Base-by-base conservation (phyloP, 495 filamentous ascomycete species). In the Xylaria cubensis region DNA sequence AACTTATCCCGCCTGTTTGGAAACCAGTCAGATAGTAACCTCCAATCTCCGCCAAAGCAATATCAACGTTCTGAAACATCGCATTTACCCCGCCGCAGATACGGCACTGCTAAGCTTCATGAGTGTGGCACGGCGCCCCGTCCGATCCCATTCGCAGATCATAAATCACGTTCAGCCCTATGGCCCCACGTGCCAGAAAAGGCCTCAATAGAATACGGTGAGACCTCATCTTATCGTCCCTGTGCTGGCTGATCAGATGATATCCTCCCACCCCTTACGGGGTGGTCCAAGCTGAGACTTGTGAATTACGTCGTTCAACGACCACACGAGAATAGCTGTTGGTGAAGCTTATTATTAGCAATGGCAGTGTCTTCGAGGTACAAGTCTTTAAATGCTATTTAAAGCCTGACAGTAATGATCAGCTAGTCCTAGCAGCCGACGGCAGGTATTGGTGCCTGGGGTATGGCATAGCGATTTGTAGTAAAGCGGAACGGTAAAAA, bases 301-400 rank as follows among this genome's bases (percentile, higher is more conserved):
- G 26, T 13, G 15, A 61, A 19, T 24, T 17, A 2, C n/a, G 61
- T 64, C 13, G 61, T 42, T 42, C 21, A 44, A 44, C 39, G 6
- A 44, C 39, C 9, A 13, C 39, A 29, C 39, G 21, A 26, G 5
- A 29, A 6, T n/a, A 13, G 34, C 13, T 12, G 17, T 46, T 13
- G 5, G 7, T 64, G 61, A 44, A 42, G 21, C 58, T 64, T 64
- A 64, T 64, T 64, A 42, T 41, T 64, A 64, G 61, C 13, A 64
- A 64, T 46, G 61, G 61, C 61, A 29, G 61, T 64, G 61, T 64
- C 13, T 21, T 42, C 21, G n/a, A 64, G 17, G 21, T 13, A 17
- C 61, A 44, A 26, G n/a, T 64, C 8, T 64, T 21, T 19, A 3
- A n/a, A 21, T 19, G 58, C 58, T 61, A 61, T 61, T 61, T 61